A percentile compares a stretch with the other conserved stretches of the same genome.
Conservation (phyloP, 1,284 basidiomycete species). For the Cyathus pygmaeus region DNA sequence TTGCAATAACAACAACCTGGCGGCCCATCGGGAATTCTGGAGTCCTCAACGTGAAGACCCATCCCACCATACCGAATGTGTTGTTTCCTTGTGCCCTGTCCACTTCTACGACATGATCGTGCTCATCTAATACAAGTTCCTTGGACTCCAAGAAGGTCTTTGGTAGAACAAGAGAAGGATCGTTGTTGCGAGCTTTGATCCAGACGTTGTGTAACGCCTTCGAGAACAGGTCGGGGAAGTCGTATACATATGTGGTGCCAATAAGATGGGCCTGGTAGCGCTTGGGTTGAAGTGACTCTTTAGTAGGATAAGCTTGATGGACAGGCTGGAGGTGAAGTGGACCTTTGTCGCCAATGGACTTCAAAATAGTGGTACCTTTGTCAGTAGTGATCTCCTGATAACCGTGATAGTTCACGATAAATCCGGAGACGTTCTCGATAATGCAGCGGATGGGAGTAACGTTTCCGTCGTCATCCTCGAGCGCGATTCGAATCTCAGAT, state of each 20-base stretch:
- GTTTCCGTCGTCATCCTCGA: constrained; percentile 94
- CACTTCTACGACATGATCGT: constrained; percentile 90
- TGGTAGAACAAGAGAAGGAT: constrained; percentile 78
- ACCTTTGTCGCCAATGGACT: constrained; percentile 95
- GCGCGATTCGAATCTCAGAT: constrained; percentile 95
- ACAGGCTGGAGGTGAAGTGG: constrained; percentile 94
- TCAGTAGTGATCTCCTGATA: constrained; percentile 99
- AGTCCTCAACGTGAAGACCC: constrained; percentile 94
- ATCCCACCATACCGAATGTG: constrained; percentile 97
- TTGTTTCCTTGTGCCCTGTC: constrained; percentile 94
- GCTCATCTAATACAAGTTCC: constrained; percentile 95
- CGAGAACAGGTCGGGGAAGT: constrained; percentile 98
- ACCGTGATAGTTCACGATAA: constrained; percentile 98
- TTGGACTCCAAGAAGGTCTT: constrained; percentile 84
- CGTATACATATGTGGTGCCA: constrained; percentile 98
- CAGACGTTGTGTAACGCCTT: constrained; percentile 96
- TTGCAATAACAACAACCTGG: constrained; percentile 90
- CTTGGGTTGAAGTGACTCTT: constrained; percentile 98
- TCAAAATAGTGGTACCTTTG: constrained; percentile 92
- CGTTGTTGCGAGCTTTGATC: constrained; percentile 75
- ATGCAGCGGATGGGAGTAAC: constrained; percentile 96
- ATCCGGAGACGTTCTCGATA: constrained; percentile 98
- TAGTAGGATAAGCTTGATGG: constrained; percentile 93
- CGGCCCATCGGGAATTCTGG: constrained; percentile 95
- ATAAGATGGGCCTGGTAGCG: constrained; percentile 99